These are phyloP conservation scores for Ceriops decandra DNA, from an alignment of 345 rosid species.

Conservation along the genomic window DNA sequence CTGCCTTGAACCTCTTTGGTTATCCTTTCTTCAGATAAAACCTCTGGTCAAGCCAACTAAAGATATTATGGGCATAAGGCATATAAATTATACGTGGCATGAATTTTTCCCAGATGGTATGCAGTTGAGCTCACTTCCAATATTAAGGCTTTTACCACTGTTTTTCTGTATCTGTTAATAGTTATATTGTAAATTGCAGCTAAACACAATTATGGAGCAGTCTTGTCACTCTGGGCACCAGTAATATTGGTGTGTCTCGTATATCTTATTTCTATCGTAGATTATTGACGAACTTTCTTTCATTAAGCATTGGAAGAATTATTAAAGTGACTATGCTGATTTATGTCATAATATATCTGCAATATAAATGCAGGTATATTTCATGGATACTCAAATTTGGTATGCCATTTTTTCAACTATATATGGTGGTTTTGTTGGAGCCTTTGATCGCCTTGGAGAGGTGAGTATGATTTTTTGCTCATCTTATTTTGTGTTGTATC, in stretches of 20 bases:
- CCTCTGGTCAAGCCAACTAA: constrained; percentile 90
- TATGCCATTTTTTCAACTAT: constrained; percentile 82
- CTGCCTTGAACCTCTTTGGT: not conserved
- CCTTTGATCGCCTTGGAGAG: constrained; percentile 97
- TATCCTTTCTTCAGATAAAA: constrained; percentile 47
- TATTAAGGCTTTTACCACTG: constrained; percentile 14
- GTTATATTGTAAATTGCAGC: constrained; percentile 44
- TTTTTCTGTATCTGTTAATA: constrained; percentile 14
- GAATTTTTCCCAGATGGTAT: constrained; percentile 85
- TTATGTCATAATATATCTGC: constrained; percentile 12
- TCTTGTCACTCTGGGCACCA: constrained; percentile 78
- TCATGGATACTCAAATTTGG: constrained; percentile 98
- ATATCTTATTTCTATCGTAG: constrained; percentile 3
- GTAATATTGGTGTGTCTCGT: constrained; percentile 53
- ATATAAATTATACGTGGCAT: constrained; percentile 75
- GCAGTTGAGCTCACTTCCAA: constrained; percentile 8
- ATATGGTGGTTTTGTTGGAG: constrained; percentile 89
- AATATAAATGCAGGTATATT: constrained; percentile 60
- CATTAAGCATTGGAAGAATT: not conserved
- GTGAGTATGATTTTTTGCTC: constrained; percentile 20
- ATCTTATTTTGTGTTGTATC: too few relatives aligned
- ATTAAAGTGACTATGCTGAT: not conserved
- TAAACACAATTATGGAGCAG: constrained; percentile 65
- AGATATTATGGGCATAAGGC: constrained; percentile 68
- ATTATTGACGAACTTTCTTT: not conserved